Evolutionary conservation across 257 asterid species (phyloP).

Genomic region (Plantago elongata): DNA sequence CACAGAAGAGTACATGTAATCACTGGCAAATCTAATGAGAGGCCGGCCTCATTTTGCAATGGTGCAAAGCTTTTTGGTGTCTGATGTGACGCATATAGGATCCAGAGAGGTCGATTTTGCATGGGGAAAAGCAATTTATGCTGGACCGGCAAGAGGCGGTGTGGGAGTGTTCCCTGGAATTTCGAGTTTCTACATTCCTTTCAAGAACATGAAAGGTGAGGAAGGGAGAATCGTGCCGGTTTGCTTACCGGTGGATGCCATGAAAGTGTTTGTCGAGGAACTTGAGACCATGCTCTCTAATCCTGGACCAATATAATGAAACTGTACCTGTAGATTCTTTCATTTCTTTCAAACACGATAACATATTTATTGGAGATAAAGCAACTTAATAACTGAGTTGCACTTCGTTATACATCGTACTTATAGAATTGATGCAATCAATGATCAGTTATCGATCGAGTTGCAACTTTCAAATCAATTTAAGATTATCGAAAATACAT

Average conservation of each 20-base stretch:
- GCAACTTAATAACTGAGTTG: too few species aligned
- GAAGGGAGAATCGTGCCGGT: slow-evolving; percentile 50
- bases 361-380: too few species aligned
- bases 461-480: too few species aligned
- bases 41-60: slow-evolving; percentile 47
- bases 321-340: too few species aligned
- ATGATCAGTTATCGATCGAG: too few species aligned
- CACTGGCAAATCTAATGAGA: slow-evolving; percentile 37
- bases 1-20: slow-evolving; percentile 44
- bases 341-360: too few species aligned
- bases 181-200: slow-evolving; percentile 41
- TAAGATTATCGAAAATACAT: too few species aligned
- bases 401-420: too few species aligned
- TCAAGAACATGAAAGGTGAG: slow-evolving; percentile 43
- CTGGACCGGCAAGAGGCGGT: slow-evolving; percentile 58
- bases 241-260: slow-evolving; percentile 44
- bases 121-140: slow-evolving; percentile 57
- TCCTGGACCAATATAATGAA: too few species aligned
- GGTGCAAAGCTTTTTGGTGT: slow-evolving; percentile 36
- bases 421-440: too few species aligned
- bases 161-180: slow-evolving; percentile 46
- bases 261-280: slow-evolving; percentile 47
- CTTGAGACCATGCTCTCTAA: slow-evolving; percentile 29
- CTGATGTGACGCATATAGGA: slow-evolving; percentile 42
- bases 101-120: slow-evolving; percentile 55